Conservation (phyloP, 164 flowering plant genomes). For the Akebia trifoliata region DNA sequence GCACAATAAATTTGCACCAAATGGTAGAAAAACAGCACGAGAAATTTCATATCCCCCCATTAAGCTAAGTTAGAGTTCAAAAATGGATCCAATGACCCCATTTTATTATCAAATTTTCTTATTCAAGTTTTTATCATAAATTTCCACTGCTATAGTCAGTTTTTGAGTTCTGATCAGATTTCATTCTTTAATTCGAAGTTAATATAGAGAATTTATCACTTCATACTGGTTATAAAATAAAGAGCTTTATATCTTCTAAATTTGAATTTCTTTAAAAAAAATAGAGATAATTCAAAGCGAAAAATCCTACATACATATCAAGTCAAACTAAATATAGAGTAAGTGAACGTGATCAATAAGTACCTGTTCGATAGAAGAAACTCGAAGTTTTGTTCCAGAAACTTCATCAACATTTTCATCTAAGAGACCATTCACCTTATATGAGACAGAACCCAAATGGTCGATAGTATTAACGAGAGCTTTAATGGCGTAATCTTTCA, state of each 20-base stretch:
- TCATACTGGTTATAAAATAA: not conserved
- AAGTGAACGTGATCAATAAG: too few species aligned
- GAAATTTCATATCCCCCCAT: not conserved
- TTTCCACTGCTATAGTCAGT: not conserved
- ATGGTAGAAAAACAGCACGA: not conserved
- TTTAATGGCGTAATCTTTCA: conserved; percentile 85
- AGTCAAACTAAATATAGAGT: not conserved
- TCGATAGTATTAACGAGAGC: conserved; percentile 91
- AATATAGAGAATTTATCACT: not conserved
- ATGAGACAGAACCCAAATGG: conserved; percentile 84
- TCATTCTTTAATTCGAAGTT: not conserved
- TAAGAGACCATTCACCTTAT: conserved; percentile 63
- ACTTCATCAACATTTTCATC: conserved; percentile 85
- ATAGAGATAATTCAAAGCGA: too few species aligned
- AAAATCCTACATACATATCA: too few species aligned
- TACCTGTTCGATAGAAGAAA: conserved; percentile 91
- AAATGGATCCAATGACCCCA: not conserved
- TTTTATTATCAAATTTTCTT: not conserved
- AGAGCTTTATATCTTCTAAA: not conserved
- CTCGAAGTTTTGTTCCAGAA: conserved; percentile 55
- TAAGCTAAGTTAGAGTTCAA: not conserved
- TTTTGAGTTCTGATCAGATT: not conserved
- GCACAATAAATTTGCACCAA: not conserved
- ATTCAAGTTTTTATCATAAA: not conserved
- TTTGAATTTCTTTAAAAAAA: too few species aligned